Evolutionary conservation across 495 filamentous ascomycete species (phyloP), one percentile per base, ranked within the genome.

Genomic region (Cercophora newfieldiana): DNA sequence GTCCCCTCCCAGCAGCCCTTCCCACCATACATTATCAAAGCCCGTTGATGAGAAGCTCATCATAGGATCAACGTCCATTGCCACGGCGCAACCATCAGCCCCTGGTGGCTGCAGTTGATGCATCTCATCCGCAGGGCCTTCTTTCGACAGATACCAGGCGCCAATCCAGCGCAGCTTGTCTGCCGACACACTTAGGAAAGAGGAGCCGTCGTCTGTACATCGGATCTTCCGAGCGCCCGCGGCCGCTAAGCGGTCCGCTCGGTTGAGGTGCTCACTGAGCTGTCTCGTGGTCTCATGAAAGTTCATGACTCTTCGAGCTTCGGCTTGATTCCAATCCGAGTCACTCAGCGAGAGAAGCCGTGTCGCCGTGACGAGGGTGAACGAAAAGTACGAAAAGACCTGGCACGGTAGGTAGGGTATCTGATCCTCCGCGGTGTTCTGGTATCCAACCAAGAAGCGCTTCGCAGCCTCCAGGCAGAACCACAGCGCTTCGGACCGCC

Each of bases 141-240:
- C 51, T 57, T 64, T 64, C 8, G 69, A 66, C 14, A 68, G 24
- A 50, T 61, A 74, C 69, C 72, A 74, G 31, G 67, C 64, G 14
- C 63, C 55, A 25, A 74, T 74, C 72, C 69, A 70, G 6, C 62
- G 66, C 25, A 74, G 37, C 58, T 74, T 74, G 53, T 66, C 61
- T 28, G 60, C 54, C 21, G 64, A 49, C 56, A 62, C 21, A 3
- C 47, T 24, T 55, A 68, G 56, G 14, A 66, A 60, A 5, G 69
- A 50, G 28, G 44, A 16, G 6, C 22, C 37, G 3, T 64, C 69
- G 18, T 57, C 65, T 21, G 64, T 44, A 37, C 61, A 67, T 51
- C 66, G 70, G 49, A 58, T 55, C 54, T 70, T 72, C 31, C 63
- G 21, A 24, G 21, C 66, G 26, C 63, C 65, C 19, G 64, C 50